phyloP scores from a whole-genome alignment of 768 basidiomycete species.

The Steccherinum ochraceum region DNA sequence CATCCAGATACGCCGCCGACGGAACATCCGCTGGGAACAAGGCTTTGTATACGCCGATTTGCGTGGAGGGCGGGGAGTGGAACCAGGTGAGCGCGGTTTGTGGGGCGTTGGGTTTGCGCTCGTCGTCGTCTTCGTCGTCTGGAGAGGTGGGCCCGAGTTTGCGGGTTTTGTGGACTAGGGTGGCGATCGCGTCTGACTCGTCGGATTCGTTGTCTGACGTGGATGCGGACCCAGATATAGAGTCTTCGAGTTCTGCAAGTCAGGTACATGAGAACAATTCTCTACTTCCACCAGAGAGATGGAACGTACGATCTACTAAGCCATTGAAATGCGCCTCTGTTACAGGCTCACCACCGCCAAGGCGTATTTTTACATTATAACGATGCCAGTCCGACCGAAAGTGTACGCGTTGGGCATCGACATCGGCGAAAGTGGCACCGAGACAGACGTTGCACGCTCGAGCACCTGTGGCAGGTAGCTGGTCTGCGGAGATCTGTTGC shows the following conservation, averaged over 20 bases:
- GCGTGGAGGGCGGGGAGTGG: slow-evolving; percentile 78
- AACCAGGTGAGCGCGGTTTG: slow-evolving; percentile 86
- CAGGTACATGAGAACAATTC: neutral
- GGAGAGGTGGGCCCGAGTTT: slow-evolving; percentile 14
- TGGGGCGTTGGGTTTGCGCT: slow-evolving; percentile 29
- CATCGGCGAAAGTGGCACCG: slow-evolving; percentile 59
- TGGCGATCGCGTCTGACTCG: slow-evolving; percentile 60
- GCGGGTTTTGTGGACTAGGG: slow-evolving; percentile 59
- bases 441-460: slow-evolving; percentile 70
- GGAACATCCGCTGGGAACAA: slow-evolving; percentile 51
- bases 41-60: slow-evolving; percentile 82
- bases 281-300: neutral
- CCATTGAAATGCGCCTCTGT: slow-evolving; percentile 67
- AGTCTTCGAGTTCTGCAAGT: slow-evolving; percentile 73
- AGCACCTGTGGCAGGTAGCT: neutral
- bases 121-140: slow-evolving; percentile 10
- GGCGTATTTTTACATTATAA: slow-evolving; percentile 86
- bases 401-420: slow-evolving; percentile 80
- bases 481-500: slow-evolving; percentile 19
- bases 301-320: slow-evolving; percentile 68
- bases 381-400: slow-evolving; percentile 97
- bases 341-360: slow-evolving; percentile 57
- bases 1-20: slow-evolving; percentile 44
- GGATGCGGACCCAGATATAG: slow-evolving; percentile 88
- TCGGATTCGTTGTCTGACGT: slow-evolving; percentile 51